phyloP scores from a whole-genome alignment of 345 rosid genomes.

The Heritiera littoralis region DNA sequence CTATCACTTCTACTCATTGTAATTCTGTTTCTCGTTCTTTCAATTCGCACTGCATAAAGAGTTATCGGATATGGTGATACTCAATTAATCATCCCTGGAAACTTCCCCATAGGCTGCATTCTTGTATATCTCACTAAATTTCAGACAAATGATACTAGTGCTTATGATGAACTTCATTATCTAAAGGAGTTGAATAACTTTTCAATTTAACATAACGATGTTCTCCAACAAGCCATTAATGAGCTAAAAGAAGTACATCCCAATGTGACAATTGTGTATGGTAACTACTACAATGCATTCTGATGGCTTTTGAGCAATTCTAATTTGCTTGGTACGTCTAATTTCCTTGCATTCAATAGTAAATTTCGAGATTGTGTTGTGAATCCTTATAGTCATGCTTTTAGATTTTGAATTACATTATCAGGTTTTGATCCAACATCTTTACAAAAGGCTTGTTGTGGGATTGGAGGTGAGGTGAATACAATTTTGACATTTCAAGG shows the following conservation, averaged over 20 bases:
- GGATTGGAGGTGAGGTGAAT: not conserved
- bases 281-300: not conserved
- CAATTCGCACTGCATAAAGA: not conserved
- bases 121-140: not conserved
- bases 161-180: not conserved
- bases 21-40: not conserved
- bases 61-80: not conserved
- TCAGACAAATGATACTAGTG: not conserved
- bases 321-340: not conserved
- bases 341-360: not conserved
- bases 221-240: not conserved
- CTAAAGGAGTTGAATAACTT: not conserved
- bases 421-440: not conserved
- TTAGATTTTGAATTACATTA: not conserved
- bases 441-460: not conserved
- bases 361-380: not conserved
- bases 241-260: not conserved
- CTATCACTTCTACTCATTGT: not conserved
- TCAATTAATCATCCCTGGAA: not conserved
- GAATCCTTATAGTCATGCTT: not conserved
- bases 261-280: not conserved
- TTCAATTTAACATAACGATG: not conserved
- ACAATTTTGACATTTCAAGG: not conserved
- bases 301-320: not conserved
- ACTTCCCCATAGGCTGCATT: conserved; percentile 5